Base-by-base conservation (phyloP, 768 basidiomycete species). In the Boletus bicolor region DNA sequence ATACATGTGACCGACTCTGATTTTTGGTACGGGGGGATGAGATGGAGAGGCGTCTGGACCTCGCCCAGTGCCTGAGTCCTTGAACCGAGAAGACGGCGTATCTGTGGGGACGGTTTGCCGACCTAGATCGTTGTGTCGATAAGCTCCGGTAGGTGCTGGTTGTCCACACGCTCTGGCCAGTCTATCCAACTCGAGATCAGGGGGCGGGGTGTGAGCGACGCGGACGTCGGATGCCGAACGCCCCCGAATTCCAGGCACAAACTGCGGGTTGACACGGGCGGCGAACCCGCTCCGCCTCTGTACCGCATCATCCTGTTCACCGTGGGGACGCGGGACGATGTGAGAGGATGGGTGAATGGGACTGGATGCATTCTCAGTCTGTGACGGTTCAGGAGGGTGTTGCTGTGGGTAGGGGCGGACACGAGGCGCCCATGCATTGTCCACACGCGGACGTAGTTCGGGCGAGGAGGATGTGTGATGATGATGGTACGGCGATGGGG, bases 81-180 rank as follows among this genome's bases (percentile, higher is more conserved):
- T 53, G 45, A 21, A 34, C 38, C 49, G 56, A 44, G 53, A 49
- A 1, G 50, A 39, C 6, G 46, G 42, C 1, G 45, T 19, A 32
- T 45, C 42, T 14, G 46, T 12, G 14, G 44, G 41, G 12, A 21
- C 11, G 1, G 12, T 39, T 3, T 58, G 47, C 8, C 54, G 49
- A 47, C n/a, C 28, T 19, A 39, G 54, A 49, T 57, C 57, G 12
- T 63, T 41, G 1, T 36, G 45, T 14, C 35, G 56, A 57, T 68
- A 52, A 44, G 53, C 14, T 19, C 46, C 9, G 8, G 28, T n/a
- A 9, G 44, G 39, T n/a, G 56, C 19, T 1, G 60, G 43, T 28
- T 68, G 64, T 12, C 69, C 67, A 17, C 68, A 70, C 7, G 70
- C 70, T 45, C 68, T 60, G 7, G 64, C 70, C 14, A 70, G 44